A percentile compares a stretch with the other conserved stretches of the same genome.
These are phyloP conservation scores for Dothistroma septosporum DNA, from an alignment of 2,329 filamentous ascomycete species.

Conservation along the genomic window DNA sequence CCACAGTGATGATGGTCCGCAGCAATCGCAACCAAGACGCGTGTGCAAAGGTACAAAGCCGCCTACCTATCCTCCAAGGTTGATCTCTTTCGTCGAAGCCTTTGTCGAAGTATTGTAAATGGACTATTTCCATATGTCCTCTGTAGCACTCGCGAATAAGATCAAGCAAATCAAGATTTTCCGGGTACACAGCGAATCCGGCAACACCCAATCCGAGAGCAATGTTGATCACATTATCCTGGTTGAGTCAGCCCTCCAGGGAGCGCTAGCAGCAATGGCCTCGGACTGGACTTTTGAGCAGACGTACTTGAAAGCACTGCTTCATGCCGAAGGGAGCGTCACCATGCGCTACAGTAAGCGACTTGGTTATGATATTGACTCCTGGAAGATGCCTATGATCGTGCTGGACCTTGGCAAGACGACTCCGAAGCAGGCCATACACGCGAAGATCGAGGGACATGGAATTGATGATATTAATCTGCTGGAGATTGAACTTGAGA, in stretches of 20 bases:
- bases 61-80: neutral
- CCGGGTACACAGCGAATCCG: neutral
- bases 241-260: constrained; percentile 4
- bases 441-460: neutral
- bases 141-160: constrained; percentile 4
- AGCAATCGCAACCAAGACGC: neutral
- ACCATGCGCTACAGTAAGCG: neutral
- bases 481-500: constrained; percentile 11
- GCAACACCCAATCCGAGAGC: neutral
- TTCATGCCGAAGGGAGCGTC: constrained; percentile 6
- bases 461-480: constrained; percentile 9
- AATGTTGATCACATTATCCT: constrained; percentile 2
- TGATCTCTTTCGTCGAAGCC: neutral
- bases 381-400: neutral
- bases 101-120: neutral
- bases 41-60: constrained; percentile 1
- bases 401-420: neutral
- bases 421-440: neutral
- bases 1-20: neutral
- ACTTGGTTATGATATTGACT: neutral
- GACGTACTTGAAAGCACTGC: neutral
- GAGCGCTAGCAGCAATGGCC: constrained; percentile 3
- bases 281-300: constrained; percentile 7
- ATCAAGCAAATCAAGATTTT: constrained; percentile 5
- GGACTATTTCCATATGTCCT: neutral